Percentiles rank a stretch among this genome's conserved stretches.
Evolutionary conservation across 2,329 filamentous ascomycete species (phyloP).

Genomic region (Fusarium tuaranense): DNA sequence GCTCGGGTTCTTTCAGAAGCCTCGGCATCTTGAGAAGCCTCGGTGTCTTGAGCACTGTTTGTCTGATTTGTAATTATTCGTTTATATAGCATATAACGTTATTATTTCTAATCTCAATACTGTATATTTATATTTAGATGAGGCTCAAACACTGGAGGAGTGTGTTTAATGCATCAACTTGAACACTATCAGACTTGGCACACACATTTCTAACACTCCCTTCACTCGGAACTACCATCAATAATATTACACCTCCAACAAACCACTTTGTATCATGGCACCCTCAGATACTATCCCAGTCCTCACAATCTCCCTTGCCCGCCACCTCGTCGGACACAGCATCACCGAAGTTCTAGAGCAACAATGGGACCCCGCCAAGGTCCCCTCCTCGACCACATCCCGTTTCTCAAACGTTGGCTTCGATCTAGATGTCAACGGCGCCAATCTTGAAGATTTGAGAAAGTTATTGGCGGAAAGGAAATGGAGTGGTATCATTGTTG

Average conservation of each 20-base stretch:
- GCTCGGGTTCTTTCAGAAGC: background rate
- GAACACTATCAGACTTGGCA: background rate
- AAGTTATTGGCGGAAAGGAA: accelerated
- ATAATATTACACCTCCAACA: too few species aligned
- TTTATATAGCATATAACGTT: background rate
- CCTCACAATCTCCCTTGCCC: slow-evolving; percentile 14
- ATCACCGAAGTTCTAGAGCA: background rate
- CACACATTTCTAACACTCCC: too few species aligned
- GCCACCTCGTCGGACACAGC: background rate
- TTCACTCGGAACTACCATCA: background rate
- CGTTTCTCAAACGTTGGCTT: slow-evolving; percentile 17
- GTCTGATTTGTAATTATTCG: background rate
- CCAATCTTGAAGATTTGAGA: background rate
- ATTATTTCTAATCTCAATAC: background rate
- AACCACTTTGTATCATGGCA: background rate
- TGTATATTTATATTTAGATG: background rate
- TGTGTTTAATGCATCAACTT: background rate
- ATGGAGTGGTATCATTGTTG: slow-evolving; percentile 11
- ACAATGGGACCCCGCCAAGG: slow-evolving; percentile 13
- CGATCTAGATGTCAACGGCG: slow-evolving; percentile 1
- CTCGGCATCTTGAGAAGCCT: background rate
- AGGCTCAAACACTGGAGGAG: background rate
- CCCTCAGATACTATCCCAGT: background rate
- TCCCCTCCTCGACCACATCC: background rate
- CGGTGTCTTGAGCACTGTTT: background rate